These are phyloP conservation scores for Fragilariopsis cylindrus DNA, from an alignment of 108 stramenopile species.

Conservation along the genomic window DNA sequence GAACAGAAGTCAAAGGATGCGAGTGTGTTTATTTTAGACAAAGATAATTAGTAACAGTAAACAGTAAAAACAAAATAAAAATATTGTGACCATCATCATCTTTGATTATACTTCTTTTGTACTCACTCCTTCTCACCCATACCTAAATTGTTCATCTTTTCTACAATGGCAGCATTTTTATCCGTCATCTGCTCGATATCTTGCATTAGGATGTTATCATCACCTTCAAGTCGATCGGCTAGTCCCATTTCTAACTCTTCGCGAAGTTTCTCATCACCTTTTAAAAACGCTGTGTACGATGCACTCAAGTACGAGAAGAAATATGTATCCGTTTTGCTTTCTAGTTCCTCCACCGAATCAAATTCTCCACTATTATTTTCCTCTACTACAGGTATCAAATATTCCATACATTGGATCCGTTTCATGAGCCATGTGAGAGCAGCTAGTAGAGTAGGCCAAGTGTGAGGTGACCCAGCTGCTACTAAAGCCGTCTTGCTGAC, in stretches of 20 bases:
- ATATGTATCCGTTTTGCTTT: conserved; percentile 56
- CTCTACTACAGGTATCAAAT: conserved; percentile 29
- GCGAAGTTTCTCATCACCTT: conserved; percentile 76
- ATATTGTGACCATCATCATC: neutral
- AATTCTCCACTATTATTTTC: conserved; percentile 34
- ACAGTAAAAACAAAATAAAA: neutral
- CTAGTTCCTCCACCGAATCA: conserved; percentile 58
- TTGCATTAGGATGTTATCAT: conserved; percentile 59
- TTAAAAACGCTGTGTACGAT: conserved; percentile 86
- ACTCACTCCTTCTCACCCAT: conserved; percentile 73
- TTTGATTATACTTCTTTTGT: neutral
- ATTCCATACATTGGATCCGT: conserved; percentile 49
- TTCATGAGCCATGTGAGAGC: conserved; percentile 96
- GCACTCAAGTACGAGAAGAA: conserved; percentile 84
- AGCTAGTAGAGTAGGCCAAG: conserved; percentile 96
- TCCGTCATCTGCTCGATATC: conserved; percentile 71
- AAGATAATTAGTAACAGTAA: neutral
- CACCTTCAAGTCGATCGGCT: conserved; percentile 68
- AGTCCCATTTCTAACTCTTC: conserved; percentile 70
- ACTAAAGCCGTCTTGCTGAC: conserved; percentile 91
- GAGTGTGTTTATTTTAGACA: neutral
- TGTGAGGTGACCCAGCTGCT: conserved; percentile 98
- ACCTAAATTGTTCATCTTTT: conserved; percentile 57
- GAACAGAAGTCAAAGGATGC: neutral
- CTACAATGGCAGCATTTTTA: conserved; percentile 56